A percentile compares a stretch with the other conserved stretches of the same genome.
These are phyloP conservation scores for Cyclocybe aegerita DNA, from an alignment of 768 basidiomycete genomes.

Conservation along the genomic window DNA sequence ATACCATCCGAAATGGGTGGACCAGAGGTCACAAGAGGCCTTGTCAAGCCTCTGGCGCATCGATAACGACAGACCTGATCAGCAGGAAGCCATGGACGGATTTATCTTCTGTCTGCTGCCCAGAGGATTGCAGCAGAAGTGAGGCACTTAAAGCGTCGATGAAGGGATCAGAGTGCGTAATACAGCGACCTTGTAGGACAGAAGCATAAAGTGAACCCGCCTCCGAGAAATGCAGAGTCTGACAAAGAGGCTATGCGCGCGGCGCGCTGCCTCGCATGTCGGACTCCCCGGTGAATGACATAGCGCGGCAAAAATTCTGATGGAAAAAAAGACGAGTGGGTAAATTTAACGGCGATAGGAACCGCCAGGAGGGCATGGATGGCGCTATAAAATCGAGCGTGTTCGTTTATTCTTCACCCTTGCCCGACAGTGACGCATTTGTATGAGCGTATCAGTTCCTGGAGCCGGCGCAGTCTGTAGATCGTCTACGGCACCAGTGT, in stretches of 20 bases:
- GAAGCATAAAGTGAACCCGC: conserved; percentile 10
- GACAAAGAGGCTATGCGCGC: conserved; percentile 14
- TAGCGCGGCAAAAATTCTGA: conserved; percentile 6
- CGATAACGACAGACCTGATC: conserved; percentile 6
- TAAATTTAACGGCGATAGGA: no score
- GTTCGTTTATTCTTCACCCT: no score
- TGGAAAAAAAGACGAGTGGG: neutral
- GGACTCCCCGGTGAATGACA: conserved; percentile 2
- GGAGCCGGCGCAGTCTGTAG: no score
- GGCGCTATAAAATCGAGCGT: no score
- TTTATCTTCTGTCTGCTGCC: neutral
- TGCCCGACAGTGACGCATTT: no score
- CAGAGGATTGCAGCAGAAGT: neutral
- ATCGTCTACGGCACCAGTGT: no score
- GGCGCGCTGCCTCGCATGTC: conserved; percentile 4
- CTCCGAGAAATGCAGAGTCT: conserved; percentile 10
- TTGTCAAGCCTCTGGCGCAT: conserved; percentile 5
- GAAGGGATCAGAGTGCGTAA: conserved; percentile 6
- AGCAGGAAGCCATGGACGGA: neutral
- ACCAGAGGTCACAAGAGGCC: conserved; percentile 2
- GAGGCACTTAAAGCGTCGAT: conserved; percentile 5
- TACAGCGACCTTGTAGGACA: conserved; percentile 18
- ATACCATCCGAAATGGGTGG: conserved; percentile 1
- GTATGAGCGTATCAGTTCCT: no score
- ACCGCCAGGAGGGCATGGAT: no score